These are phyloP conservation scores for Neonectria faginata DNA, from an alignment of 2,329 filamentous ascomycete genomes.

Conservation along the genomic window DNA sequence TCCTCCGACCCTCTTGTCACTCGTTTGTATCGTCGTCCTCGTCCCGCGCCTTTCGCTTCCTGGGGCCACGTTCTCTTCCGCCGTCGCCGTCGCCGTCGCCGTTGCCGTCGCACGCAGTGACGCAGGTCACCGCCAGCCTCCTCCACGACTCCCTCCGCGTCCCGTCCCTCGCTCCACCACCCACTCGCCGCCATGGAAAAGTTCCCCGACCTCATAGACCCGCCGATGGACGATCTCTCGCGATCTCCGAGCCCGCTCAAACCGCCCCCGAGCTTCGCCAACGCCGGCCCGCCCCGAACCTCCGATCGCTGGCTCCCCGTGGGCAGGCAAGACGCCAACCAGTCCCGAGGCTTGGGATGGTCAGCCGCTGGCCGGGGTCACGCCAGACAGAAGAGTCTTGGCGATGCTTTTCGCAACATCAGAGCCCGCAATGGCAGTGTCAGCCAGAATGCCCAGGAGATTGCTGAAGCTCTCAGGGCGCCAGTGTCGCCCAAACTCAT, in stretches of 20 bases:
- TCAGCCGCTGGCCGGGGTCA: slow-evolving; percentile 62
- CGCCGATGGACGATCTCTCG: slow-evolving; percentile 45
- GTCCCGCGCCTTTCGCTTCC: not conserved
- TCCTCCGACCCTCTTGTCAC: slow-evolving; percentile 25
- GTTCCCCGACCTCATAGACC: slow-evolving; percentile 67
- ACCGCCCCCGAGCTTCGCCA: slow-evolving; percentile 44
- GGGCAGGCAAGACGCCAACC: slow-evolving; percentile 42
- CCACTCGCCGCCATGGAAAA: slow-evolving; percentile 59
- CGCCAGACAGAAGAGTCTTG: slow-evolving; percentile 84
- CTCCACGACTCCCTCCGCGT: slow-evolving; percentile 1
- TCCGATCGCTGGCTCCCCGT: slow-evolving; percentile 47
- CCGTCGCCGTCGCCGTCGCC: no score
- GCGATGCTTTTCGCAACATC: slow-evolving; percentile 88
- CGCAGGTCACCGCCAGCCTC: slow-evolving; percentile 18
- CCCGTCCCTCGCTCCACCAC: slow-evolving; percentile 2
- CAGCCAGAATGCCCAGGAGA: slow-evolving; percentile 91
- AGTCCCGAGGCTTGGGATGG: slow-evolving; percentile 39
- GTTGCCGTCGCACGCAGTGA: slow-evolving; percentile 4
- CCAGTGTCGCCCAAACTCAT: slow-evolving; percentile 90
- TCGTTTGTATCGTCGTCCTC: slow-evolving; percentile 29
- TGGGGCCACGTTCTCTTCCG: slow-evolving; percentile 16
- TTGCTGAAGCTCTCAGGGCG: slow-evolving; percentile 89
- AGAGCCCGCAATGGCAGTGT: slow-evolving; percentile 85
- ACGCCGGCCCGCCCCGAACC: slow-evolving; percentile 45
- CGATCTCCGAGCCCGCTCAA: slow-evolving; percentile 46